Percentiles rank a stretch among this genome's conserved stretches.
These are phyloP conservation scores for Achaetomiella virescens DNA, from an alignment of 495 filamentous ascomycete species.

Conservation along the genomic window DNA sequence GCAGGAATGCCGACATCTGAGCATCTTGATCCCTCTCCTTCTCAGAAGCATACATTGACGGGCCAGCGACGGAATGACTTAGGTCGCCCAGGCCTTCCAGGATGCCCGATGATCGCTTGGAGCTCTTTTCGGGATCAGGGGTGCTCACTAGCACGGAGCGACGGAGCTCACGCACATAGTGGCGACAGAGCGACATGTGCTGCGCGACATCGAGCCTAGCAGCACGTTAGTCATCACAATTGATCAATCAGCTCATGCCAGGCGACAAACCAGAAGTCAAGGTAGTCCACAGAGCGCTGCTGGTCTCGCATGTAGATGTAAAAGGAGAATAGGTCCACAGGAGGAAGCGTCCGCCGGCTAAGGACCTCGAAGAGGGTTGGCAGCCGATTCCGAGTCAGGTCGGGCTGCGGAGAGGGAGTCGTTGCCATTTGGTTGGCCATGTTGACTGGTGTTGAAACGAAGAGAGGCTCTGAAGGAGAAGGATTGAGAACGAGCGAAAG, in stretches of 20 bases:
- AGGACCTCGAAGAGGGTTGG: slow-evolving; percentile 94
- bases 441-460: slow-evolving; percentile 10
- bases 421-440: slow-evolving; percentile 34
- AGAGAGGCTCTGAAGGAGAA: background rate
- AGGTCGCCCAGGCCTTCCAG: slow-evolving; percentile 67
- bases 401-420: slow-evolving; percentile 39
- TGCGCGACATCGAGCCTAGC: slow-evolving; percentile 99
- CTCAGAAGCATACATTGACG: slow-evolving; percentile 44
- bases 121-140: slow-evolving; percentile 79
- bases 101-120: slow-evolving; percentile 74
- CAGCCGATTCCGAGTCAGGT: slow-evolving; percentile 66
- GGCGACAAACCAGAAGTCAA: slow-evolving; percentile 85
- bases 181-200: slow-evolving; percentile 95
- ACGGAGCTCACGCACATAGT: slow-evolving; percentile 93
- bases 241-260: background rate
- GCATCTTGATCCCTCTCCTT: slow-evolving; percentile 69
- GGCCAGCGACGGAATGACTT: slow-evolving; percentile 49
- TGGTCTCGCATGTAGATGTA: slow-evolving; percentile 99
- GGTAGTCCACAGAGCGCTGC: slow-evolving; percentile 92
- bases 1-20: slow-evolving; percentile 80
- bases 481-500: background rate
- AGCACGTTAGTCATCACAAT: slow-evolving; percentile 7
- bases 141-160: slow-evolving; percentile 89
- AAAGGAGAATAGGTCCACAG: slow-evolving; percentile 95
- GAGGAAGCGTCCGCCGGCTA: slow-evolving; percentile 80